phyloP scores from a whole-genome alignment of 2,329 filamentous ascomycete genomes.

The Ceratocystis ficicola region DNA sequence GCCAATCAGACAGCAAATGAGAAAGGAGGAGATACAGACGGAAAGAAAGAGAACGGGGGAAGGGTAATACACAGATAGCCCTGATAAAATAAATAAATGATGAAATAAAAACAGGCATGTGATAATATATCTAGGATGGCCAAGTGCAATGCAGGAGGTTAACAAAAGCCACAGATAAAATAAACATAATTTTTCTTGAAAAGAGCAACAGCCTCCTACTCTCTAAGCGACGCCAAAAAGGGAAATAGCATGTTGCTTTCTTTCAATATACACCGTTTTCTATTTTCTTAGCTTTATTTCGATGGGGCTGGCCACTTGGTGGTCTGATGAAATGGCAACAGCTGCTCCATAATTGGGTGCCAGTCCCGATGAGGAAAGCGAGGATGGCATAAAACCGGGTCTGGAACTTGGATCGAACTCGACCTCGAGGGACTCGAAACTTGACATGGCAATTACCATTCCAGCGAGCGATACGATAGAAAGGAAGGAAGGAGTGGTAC shows the following conservation, averaged over 20 bases:
- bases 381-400: neutral
- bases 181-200: neutral
- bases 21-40: neutral
- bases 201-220: neutral
- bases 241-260: neutral
- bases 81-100: too few relatives aligned
- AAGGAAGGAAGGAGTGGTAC: neutral
- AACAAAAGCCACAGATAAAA: neutral
- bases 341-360: neutral
- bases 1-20: neutral
- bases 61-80: too few relatives aligned
- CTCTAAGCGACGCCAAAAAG: constrained; percentile 3
- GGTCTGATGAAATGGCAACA: constrained; percentile 1
- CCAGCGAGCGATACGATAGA: neutral
- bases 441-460: neutral
- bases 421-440: neutral
- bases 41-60: too few relatives aligned
- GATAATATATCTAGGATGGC: neutral
- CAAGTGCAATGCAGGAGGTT: neutral
- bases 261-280: neutral
- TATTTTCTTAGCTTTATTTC: neutral
- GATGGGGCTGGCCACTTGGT: neutral
- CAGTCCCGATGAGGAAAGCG: constrained; percentile 2
- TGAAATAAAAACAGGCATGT: neutral
- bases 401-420: neutral